A percentile compares a stretch with the other conserved stretches of the same genome.
phyloP scores from a whole-genome alignment of 2,329 filamentous ascomycete species.

The Penicillium nordicum region DNA sequence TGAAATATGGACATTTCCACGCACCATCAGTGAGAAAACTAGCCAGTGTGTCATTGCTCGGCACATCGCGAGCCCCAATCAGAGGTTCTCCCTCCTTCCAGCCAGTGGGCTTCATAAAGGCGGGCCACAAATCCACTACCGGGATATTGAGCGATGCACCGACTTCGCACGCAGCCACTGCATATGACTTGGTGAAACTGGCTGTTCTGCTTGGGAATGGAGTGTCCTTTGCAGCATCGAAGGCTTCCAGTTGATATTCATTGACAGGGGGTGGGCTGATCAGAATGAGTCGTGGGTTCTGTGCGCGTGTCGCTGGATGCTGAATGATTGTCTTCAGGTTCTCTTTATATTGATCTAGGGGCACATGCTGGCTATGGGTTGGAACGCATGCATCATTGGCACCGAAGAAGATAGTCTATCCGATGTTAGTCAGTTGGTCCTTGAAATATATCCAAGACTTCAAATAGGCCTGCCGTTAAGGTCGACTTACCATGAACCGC shows the following conservation, averaged over 20 bases:
- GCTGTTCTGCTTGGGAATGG: slow-evolving; percentile 55
- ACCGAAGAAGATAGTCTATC: slow-evolving; percentile 73
- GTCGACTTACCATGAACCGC: slow-evolving; percentile 41
- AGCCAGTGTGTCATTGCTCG: slow-evolving; percentile 55
- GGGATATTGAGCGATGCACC: slow-evolving; percentile 55
- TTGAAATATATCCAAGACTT: background rate
- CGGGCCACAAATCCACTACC: slow-evolving; percentile 75
- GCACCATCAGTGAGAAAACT: slow-evolving; percentile 56
- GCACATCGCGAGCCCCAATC: slow-evolving; percentile 56
- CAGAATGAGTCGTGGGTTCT: slow-evolving; percentile 72
- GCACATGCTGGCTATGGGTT: slow-evolving; percentile 69
- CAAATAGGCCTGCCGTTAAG: background rate
- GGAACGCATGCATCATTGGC: slow-evolving; percentile 82
- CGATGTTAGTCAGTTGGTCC: slow-evolving; percentile 1
- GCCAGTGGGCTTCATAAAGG: slow-evolving; percentile 65
- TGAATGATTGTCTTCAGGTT: slow-evolving; percentile 70
- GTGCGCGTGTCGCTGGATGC: slow-evolving; percentile 66
- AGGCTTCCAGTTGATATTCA: slow-evolving; percentile 60
- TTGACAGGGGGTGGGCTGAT: slow-evolving; percentile 77
- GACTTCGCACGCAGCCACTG: slow-evolving; percentile 62
- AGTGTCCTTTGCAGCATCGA: slow-evolving; percentile 50
- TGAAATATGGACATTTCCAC: slow-evolving; percentile 19
- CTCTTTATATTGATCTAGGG: slow-evolving; percentile 68
- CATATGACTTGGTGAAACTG: slow-evolving; percentile 61
- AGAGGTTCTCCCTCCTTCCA: slow-evolving; percentile 52